Conservation (phyloP, 768 basidiomycete species). For the Tremella mesenterica region DNA sequence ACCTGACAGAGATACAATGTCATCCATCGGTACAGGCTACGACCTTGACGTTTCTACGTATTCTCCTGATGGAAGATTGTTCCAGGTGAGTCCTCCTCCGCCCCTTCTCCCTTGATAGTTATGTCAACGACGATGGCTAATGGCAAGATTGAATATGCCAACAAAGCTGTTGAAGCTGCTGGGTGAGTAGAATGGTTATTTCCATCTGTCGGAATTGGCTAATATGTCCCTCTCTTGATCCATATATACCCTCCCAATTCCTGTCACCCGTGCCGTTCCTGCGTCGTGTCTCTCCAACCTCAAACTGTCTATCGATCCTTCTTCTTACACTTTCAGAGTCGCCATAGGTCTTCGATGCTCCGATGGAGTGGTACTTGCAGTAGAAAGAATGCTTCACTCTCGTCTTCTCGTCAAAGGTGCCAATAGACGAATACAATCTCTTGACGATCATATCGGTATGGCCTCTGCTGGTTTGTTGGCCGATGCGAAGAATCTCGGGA, state of each 20-base stretch:
- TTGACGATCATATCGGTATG: conserved; percentile 89
- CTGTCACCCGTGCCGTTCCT: neutral
- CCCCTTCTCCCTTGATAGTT: conserved; percentile 1
- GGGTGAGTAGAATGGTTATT: conserved; percentile 53
- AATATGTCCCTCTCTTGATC: neutral
- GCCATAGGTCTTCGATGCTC: conserved; percentile 92
- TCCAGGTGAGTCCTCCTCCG: conserved; percentile 60
- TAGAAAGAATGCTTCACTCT: conserved; percentile 95
- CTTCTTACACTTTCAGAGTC: conserved; percentile 54
- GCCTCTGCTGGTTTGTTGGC: conserved; percentile 89
- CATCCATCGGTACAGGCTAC: conserved; percentile 97
- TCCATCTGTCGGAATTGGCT: neutral
- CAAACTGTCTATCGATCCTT: neutral
- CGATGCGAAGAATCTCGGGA: conserved; percentile 80
- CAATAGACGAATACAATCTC: conserved; percentile 84
- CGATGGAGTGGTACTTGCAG: conserved; percentile 87
- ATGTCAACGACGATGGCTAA: conserved; percentile 7
- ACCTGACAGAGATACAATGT: conserved; percentile 62
- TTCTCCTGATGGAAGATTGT: conserved; percentile 88
- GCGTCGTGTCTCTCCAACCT: neutral
- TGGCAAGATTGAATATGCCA: conserved; percentile 88
- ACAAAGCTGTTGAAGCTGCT: conserved; percentile 97
- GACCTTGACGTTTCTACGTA: conserved; percentile 53
- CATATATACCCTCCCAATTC: neutral
- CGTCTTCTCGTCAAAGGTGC: conserved; percentile 88